These are phyloP conservation scores for Gossypium davidsonii DNA, from an alignment of 441 rosid genomes.

Conservation along the genomic window DNA sequence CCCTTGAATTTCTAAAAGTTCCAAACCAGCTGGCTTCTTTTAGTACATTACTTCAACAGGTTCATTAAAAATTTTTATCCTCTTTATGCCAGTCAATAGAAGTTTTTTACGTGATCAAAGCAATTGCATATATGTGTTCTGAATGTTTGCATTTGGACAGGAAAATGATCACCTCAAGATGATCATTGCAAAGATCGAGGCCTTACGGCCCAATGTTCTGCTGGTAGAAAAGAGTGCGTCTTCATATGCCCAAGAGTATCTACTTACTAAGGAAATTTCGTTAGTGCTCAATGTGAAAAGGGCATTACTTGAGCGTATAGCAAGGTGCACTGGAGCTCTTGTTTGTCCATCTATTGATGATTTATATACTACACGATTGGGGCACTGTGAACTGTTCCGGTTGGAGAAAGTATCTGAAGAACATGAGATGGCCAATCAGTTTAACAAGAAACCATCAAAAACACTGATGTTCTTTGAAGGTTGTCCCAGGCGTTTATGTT, in stretches of 20 bases:
- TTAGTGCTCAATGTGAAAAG: slow-evolving; percentile 83
- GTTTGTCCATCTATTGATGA: slow-evolving; percentile 63
- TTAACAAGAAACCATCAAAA: slow-evolving; percentile 64
- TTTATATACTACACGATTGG: slow-evolving; percentile 50
- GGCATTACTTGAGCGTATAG: slow-evolving; percentile 74
- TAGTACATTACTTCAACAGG: slow-evolving; percentile 83
- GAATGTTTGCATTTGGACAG: slow-evolving; percentile 36
- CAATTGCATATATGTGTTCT: slow-evolving; percentile 3
- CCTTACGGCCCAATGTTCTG: slow-evolving; percentile 82
- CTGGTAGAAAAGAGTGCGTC: slow-evolving; percentile 92
- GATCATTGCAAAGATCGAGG: slow-evolving; percentile 72
- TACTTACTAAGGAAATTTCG: slow-evolving; percentile 79
- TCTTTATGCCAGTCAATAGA: background rate
- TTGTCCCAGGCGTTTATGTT: slow-evolving; percentile 88
- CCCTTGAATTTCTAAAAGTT: slow-evolving; percentile 77
- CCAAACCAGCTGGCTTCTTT: slow-evolving; percentile 82
- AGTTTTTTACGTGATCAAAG: background rate
- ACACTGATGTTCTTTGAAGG: slow-evolving; percentile 98
- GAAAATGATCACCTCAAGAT: slow-evolving; percentile 81
- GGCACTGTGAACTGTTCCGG: slow-evolving; percentile 76
- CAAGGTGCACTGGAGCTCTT: slow-evolving; percentile 82
- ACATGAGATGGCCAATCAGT: slow-evolving; percentile 53
- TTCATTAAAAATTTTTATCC: slow-evolving; percentile 20
- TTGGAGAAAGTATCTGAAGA: slow-evolving; percentile 68
- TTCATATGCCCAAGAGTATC: slow-evolving; percentile 71